phyloP scores from a whole-genome alignment of 768 basidiomycete genomes.

The Clavaria fumosa region DNA sequence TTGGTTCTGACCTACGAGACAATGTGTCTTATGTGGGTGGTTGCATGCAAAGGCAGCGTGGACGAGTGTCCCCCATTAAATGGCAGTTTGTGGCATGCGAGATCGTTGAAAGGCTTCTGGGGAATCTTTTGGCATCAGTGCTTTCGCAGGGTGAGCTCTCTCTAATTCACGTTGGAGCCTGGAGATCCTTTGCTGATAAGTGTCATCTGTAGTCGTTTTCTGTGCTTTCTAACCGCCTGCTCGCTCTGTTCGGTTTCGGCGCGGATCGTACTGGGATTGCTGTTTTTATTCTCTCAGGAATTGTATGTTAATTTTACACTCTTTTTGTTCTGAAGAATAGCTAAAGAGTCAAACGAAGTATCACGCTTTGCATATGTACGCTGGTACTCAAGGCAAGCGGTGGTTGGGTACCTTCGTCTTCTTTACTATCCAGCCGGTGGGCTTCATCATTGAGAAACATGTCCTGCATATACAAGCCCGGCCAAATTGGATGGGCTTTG shows the following conservation, averaged over 20 bases:
- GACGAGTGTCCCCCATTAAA: not conserved
- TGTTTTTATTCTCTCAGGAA: not conserved
- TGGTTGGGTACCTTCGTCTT: not conserved
- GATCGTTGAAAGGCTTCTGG: not conserved
- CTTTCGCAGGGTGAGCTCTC: not conserved
- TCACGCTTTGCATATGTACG: not conserved
- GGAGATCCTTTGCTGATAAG: no score
- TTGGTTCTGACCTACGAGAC: not conserved
- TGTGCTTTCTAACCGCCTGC: not conserved
- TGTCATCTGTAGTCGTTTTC: not conserved
- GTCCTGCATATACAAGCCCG: not conserved
- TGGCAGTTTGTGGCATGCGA: not conserved
- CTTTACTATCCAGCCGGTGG: not conserved
- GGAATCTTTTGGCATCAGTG: not conserved
- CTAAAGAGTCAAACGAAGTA: no score
- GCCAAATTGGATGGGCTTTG: not conserved
- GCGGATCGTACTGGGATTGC: not conserved
- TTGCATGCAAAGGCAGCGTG: not conserved
- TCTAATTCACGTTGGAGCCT: not conserved
- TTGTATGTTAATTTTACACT: not conserved
- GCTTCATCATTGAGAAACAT: not conserved
- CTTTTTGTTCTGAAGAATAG: no score
- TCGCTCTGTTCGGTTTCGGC: not conserved
- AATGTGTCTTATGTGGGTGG: not conserved
- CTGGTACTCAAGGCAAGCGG: not conserved